Evolutionary conservation across 345 rosid species (phyloP).

Genomic region (Iberis pinnata): DNA sequence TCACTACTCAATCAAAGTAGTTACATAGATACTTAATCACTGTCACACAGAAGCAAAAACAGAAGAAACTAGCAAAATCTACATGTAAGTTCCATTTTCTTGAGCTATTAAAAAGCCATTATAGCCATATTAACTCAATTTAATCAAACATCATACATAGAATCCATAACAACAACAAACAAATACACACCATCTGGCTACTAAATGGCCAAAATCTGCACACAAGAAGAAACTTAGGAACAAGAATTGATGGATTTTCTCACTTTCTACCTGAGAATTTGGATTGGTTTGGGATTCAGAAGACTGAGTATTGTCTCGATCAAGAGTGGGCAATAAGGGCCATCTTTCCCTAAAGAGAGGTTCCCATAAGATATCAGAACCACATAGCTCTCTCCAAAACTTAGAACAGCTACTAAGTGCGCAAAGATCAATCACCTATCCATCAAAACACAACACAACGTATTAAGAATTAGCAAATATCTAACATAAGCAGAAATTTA

Average conservation of each 20-base stretch:
- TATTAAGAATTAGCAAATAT: background rate
- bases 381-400: slow-evolving; percentile 59
- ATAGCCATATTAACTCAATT: background rate
- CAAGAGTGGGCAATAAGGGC: slow-evolving; percentile 34
- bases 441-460: slow-evolving; percentile 7
- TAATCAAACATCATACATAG: background rate
- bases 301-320: slow-evolving; percentile 1
- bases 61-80: too few species aligned
- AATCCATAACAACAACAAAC: background rate
- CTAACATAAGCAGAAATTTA: background rate
- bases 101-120: background rate
- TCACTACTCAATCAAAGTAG: background rate
- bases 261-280: slow-evolving; percentile 19
- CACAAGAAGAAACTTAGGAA: too few species aligned
- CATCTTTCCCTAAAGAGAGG: slow-evolving; percentile 49
- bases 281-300: background rate
- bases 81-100: too few species aligned
- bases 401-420: slow-evolving; percentile 58
- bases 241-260: too few species aligned
- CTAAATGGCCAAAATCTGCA: too few species aligned
- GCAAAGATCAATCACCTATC: slow-evolving; percentile 52
- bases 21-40: background rate
- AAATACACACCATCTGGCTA: too few species aligned
- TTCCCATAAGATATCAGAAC: slow-evolving; percentile 65
- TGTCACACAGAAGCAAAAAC: background rate